These are phyloP conservation scores for Sclerotinia nivalis DNA, from an alignment of 2,329 filamentous ascomycete species.

Conservation along the genomic window DNA sequence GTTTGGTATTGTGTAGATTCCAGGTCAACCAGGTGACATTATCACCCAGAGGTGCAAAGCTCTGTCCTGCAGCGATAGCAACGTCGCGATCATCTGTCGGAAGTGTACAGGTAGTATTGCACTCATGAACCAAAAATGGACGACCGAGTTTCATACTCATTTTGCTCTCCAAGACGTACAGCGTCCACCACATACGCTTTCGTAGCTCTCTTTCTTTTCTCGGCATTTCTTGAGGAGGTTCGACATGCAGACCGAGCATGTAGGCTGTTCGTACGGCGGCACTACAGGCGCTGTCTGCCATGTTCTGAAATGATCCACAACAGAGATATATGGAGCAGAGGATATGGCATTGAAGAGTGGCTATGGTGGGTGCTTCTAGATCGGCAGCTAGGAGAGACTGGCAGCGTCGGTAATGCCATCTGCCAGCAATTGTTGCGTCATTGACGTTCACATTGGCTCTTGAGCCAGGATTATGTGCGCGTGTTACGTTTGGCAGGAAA, in stretches of 20 bases:
- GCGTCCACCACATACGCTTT: conserved; percentile 50
- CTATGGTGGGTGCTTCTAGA: conserved; percentile 44
- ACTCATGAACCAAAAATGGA: conserved; percentile 40
- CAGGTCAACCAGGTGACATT: conserved; percentile 42
- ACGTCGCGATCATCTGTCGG: conserved; percentile 41
- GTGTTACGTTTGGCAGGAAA: conserved; percentile 28
- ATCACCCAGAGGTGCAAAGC: conserved; percentile 38
- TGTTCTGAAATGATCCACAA: conserved; percentile 45
- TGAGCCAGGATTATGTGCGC: conserved; percentile 18
- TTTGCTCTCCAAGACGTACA: conserved; percentile 48
- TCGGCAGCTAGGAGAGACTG: conserved; percentile 43
- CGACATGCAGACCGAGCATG: conserved; percentile 46
- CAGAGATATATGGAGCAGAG: conserved; percentile 45
- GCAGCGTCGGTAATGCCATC: conserved; percentile 46
- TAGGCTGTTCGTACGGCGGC: conserved; percentile 44
- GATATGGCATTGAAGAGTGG: conserved; percentile 46
- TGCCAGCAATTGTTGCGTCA: conserved; percentile 43
- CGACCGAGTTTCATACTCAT: conserved; percentile 44
- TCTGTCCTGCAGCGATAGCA: conserved; percentile 35
- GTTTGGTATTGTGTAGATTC: conserved; percentile 38
- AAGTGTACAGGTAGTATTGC: conserved; percentile 38
- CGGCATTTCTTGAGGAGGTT: conserved; percentile 42
- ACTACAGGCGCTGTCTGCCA: conserved; percentile 42
- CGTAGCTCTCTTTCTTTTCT: conserved; percentile 43
- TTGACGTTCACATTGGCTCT: conserved; percentile 31